Conservation (phyloP, 2,329 filamentous ascomycete genomes). For the Aspergillus quadrilineatus region DNA sequence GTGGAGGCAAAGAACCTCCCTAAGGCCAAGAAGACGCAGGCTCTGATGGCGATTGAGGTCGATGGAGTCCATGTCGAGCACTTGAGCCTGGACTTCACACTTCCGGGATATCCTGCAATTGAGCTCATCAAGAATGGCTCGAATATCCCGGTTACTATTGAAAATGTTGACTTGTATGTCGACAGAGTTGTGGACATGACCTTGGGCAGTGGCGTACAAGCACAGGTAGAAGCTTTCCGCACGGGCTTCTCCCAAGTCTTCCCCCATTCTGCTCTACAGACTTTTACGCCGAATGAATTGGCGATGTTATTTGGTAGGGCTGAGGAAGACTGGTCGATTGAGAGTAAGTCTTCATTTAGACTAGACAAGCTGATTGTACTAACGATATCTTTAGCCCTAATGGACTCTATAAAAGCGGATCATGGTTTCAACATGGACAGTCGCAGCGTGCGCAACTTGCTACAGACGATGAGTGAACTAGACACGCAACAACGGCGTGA, state of each 20-base stretch:
- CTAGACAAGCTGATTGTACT: slow-evolving; percentile 16
- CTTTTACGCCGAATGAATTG: slow-evolving; percentile 92
- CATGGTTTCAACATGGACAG: slow-evolving; percentile 99
- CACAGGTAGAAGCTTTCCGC: slow-evolving; percentile 88
- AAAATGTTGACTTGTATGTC: slow-evolving; percentile 87
- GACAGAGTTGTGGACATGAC: slow-evolving; percentile 91
- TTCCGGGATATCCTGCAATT: slow-evolving; percentile 85
- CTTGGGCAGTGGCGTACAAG: slow-evolving; percentile 79
- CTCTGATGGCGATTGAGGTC: slow-evolving; percentile 68
- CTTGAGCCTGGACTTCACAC: slow-evolving; percentile 86
- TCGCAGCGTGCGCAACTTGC: slow-evolving; percentile 85
- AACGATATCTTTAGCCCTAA: slow-evolving; percentile 64
- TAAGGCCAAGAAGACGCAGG: slow-evolving; percentile 67
- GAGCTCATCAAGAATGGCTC: slow-evolving; percentile 76
- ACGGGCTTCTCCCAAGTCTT: slow-evolving; percentile 93
- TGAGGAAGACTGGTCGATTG: slow-evolving; percentile 95
- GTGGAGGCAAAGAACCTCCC: slow-evolving; percentile 73
- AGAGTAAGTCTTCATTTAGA: slow-evolving; percentile 66
- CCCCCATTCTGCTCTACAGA: slow-evolving; percentile 84
- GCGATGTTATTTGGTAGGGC: slow-evolving; percentile 90
- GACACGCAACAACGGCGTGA: slow-evolving; percentile 73
- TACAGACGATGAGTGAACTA: slow-evolving; percentile 93
- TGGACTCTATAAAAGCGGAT: slow-evolving; percentile 98
- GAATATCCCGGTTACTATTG: slow-evolving; percentile 74
- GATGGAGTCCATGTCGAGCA: slow-evolving; percentile 81